Evolutionary conservation across 1,284 basidiomycete genomes (phyloP).

Genomic region (Moniliella sp.): DNA sequence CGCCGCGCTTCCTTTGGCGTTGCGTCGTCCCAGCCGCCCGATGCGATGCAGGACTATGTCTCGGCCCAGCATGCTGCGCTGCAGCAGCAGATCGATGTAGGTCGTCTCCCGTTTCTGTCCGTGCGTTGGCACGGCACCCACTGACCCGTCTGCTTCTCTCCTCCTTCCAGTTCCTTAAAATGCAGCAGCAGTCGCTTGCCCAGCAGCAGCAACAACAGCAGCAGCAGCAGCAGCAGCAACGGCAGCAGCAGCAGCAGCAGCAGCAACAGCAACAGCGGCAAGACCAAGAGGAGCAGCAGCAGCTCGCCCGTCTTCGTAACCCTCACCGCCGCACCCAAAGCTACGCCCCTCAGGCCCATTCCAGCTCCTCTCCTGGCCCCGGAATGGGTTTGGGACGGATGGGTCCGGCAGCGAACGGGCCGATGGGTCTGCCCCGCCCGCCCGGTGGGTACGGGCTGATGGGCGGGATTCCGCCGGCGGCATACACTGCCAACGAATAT

Average conservation of each 20-base stretch:
- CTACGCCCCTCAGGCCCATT: slow-evolving; percentile 42
- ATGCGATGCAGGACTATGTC: neutral
- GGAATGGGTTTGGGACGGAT: neutral
- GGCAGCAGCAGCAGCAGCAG: neutral
- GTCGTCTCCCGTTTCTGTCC: neutral
- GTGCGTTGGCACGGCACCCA: neutral
- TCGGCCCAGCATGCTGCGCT: slow-evolving; percentile 34
- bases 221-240: neutral
- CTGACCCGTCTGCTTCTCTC: neutral
- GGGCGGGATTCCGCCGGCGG: neutral
- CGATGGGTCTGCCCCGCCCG: neutral
- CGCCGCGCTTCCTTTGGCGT: slow-evolving; percentile 1
- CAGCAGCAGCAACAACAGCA: neutral
- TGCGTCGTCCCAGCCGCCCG: slow-evolving; percentile 2
- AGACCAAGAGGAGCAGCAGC: neutral
- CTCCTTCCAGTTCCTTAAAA: neutral
- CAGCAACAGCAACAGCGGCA: neutral
- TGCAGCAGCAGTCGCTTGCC: neutral
- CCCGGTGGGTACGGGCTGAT: neutral
- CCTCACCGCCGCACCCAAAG: slow-evolving; percentile 60
- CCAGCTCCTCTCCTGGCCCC: slow-evolving; percentile 35
- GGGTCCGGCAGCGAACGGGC: slow-evolving; percentile 38
- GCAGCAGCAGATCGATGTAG: slow-evolving; percentile 36
- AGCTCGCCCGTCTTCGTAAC: slow-evolving; percentile 2
- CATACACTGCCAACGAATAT: neutral